Base-by-base conservation (phyloP, 495 filamentous ascomycete genomes). In the Penicillium malachiteum region DNA sequence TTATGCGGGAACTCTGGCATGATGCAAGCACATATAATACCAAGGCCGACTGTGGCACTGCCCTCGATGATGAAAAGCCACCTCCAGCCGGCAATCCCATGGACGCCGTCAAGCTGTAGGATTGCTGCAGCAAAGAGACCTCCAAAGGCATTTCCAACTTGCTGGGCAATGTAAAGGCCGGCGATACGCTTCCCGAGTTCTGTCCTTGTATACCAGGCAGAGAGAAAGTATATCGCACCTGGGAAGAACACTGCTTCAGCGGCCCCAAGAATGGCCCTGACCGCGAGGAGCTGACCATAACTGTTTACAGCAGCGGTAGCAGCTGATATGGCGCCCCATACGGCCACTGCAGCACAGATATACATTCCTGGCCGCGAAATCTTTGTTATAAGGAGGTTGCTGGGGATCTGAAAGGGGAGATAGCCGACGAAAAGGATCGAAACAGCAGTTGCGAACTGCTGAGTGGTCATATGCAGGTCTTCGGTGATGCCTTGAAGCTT, bases 121-220 rank as follows among this genome's bases (percentile, higher is more conserved):
- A 86, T 83, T 0, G 72, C 78, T 2, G 78, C 76, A 1, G 81
- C 80, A 40, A 84, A 71, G 7, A 84, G 64, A 7, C 82, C 82
- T 32, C 80, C 80, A 32, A 84, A 83, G 18, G 79, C 82, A 30
- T 81, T 79, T 7, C 80, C 81, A 43, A 81, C 73, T 35, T 78
- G 79, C 7, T 81, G 75, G 2, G 79, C 76, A 35, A 81, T 82
- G 54, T 83, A 81, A 48, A 82, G 77, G 17, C 81, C 77, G n/a
- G 81, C 78, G 52, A 82, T 76, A 48, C 82, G 72, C 62, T 81
- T 80, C 9, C 79, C 74, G 7, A 83, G 69, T 68, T 84, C 80
- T 42, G 71, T 69, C 56, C 78, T 73, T 62, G 81, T 81, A 59
- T 85, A 85, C 70, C 81, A 85, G 46, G 75, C 78, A 31, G 75